Percentiles rank a stretch among this genome's conserved stretches.
Conservation (phyloP, 306 rosid genomes). For the Nissolia schottii region DNA sequence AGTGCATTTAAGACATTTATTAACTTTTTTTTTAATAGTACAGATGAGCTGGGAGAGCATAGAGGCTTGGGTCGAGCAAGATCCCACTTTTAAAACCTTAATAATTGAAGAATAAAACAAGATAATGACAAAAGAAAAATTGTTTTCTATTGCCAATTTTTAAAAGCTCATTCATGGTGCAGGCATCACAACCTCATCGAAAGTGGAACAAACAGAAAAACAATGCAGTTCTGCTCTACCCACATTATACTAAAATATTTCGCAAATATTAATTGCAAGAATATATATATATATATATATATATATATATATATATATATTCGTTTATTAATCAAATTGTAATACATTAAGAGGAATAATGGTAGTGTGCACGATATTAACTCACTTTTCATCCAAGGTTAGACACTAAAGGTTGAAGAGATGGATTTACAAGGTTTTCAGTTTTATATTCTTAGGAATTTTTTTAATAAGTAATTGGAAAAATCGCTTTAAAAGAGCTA, state of each 20-base stretch:
- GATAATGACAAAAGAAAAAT: conserved; percentile 58
- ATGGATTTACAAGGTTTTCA: too few relatives aligned
- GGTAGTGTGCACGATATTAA: too few relatives aligned
- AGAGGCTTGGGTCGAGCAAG: conserved; percentile 49
- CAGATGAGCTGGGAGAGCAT: conserved; percentile 67
- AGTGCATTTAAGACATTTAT: too few relatives aligned
- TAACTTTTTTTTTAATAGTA: conserved; percentile 20
- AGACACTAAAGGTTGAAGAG: too few relatives aligned
- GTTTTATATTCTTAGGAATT: too few relatives aligned
- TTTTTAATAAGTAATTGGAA: too few relatives aligned
- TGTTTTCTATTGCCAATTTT: conserved; percentile 14
- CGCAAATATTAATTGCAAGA: neutral
- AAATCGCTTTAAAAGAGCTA: too few relatives aligned
- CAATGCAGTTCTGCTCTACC: conserved; percentile 27
- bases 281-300: neutral
- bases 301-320: too few relatives aligned
- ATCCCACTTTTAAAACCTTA: conserved; percentile 58
- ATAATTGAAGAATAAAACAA: conserved; percentile 78
- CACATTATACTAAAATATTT: conserved; percentile 4
- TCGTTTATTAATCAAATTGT: neutral
- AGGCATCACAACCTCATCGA: conserved; percentile 32
- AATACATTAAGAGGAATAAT: neutral
- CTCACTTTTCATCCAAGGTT: too few relatives aligned
- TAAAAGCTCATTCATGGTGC: conserved; percentile 3
- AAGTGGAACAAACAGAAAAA: conserved; percentile 34